These are phyloP conservation scores for Talaromyces trachyspermus DNA, from an alignment of 495 filamentous ascomycete genomes.

Conservation along the genomic window DNA sequence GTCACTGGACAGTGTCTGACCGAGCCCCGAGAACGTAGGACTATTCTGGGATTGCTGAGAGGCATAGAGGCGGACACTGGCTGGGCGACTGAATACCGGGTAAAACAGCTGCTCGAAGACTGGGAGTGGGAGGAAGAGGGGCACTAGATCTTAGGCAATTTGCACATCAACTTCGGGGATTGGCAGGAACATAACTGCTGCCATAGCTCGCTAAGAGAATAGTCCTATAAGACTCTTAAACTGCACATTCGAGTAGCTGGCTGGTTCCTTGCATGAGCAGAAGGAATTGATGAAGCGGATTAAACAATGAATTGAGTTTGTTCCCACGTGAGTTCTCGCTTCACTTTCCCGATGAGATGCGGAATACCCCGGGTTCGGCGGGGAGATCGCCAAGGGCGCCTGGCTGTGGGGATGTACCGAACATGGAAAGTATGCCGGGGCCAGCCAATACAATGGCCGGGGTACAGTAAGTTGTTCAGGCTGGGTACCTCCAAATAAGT, in stretches of 20 bases:
- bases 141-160: not conserved
- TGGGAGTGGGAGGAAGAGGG: slow-evolving; percentile 43
- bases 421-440: slow-evolving; percentile 2
- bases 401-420: not conserved
- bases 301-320: too few relatives aligned
- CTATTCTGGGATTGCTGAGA: slow-evolving; percentile 45
- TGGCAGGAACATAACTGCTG: not conserved
- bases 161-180: not conserved
- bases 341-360: not conserved
- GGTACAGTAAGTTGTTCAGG: too few relatives aligned
- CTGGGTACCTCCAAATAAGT: too few relatives aligned
- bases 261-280: not conserved
- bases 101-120: slow-evolving; percentile 46
- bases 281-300: not conserved
- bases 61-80: slow-evolving; percentile 52
- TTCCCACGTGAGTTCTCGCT: too few relatives aligned
- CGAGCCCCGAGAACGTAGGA: slow-evolving; percentile 40
- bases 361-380: too few relatives aligned
- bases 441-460: too few relatives aligned
- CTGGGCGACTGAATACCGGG: slow-evolving; percentile 58
- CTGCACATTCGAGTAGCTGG: not conserved
- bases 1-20: slow-evolving; percentile 53
- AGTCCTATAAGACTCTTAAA: not conserved
- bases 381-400: too few relatives aligned
- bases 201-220: too few relatives aligned